These are phyloP conservation scores for Cucumis cinereus DNA, from an alignment of 306 rosid genomes.

Conservation along the genomic window DNA sequence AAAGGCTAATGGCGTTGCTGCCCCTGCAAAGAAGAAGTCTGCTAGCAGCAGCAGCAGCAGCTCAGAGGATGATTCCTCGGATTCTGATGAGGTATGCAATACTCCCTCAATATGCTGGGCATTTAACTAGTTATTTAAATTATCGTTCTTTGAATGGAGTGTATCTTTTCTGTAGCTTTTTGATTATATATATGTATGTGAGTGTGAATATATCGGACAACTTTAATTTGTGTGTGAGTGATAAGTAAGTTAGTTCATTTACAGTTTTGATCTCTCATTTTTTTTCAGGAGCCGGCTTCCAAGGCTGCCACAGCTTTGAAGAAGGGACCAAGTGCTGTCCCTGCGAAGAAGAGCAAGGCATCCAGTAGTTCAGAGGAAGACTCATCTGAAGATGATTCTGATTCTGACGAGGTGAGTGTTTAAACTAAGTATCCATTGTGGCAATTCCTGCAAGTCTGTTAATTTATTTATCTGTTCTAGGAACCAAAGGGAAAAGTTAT, in stretches of 20 bases:
- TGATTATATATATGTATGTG: neutral
- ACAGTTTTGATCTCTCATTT: neutral
- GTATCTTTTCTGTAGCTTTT: neutral
- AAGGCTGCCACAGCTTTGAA: constrained; percentile 18
- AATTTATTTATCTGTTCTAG: constrained; percentile 1
- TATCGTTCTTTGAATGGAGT: neutral
- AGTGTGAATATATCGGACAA: too few relatives aligned
- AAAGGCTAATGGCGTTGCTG: constrained; percentile 31
- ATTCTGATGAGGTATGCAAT: constrained; percentile 1
- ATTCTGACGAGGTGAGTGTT: constrained; percentile 32
- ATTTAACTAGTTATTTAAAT: too few relatives aligned
- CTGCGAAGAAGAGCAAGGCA: constrained; percentile 15
- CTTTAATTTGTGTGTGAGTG: neutral
- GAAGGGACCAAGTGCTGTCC: constrained; percentile 8
- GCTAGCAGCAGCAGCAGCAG: constrained; percentile 4
- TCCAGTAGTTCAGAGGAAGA: constrained; percentile 15
- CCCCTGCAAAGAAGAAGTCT: constrained; percentile 17
- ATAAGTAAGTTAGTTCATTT: neutral
- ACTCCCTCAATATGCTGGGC: too few relatives aligned
- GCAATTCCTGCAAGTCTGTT: neutral
- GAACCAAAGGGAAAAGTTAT: constrained; percentile 20
- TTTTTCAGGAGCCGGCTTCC: constrained; percentile 20
- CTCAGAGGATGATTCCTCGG: neutral
- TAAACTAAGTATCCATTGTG: neutral
- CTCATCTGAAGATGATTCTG: constrained; percentile 29